A percentile compares a stretch with the other conserved stretches of the same genome.
These are phyloP conservation scores for Pseudopithomyces maydicus DNA, from an alignment of 2,329 filamentous ascomycete genomes.

Conservation along the genomic window DNA sequence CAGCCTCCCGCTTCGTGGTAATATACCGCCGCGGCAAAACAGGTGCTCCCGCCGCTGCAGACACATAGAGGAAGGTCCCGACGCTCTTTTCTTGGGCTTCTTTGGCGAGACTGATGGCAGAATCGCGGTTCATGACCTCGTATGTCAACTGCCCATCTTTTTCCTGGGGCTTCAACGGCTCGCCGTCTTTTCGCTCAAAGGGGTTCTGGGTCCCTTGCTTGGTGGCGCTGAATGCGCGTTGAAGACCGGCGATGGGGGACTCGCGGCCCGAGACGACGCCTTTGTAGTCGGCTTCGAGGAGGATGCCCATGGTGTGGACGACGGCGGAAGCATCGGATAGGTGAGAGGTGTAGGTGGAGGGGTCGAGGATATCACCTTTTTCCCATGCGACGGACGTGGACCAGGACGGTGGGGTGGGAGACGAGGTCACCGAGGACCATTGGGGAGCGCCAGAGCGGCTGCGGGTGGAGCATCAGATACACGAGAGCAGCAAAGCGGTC, in stretches of 20 bases:
- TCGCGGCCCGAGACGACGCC: conserved; percentile 83
- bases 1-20: conserved; percentile 87
- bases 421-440: conserved; percentile 82
- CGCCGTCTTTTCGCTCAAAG: conserved; percentile 63
- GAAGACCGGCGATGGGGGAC: conserved; percentile 77
- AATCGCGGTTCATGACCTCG: conserved; percentile 95
- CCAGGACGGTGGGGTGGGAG: conserved; percentile 75
- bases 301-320: conserved; percentile 93
- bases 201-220: conserved; percentile 71
- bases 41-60: conserved; percentile 83
- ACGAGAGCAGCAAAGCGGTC: neutral
- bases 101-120: conserved; percentile 80
- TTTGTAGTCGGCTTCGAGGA: conserved; percentile 98
- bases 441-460: conserved; percentile 89
- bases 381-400: conserved; percentile 84
- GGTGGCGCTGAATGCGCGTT: conserved; percentile 74
- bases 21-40: conserved; percentile 86
- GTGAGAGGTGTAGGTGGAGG: conserved; percentile 76
- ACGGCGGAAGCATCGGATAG: conserved; percentile 81
- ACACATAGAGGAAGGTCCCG: conserved; percentile 82
- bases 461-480: neutral
- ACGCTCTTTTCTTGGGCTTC: conserved; percentile 71
- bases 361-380: conserved; percentile 83
- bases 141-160: conserved; percentile 83
- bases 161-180: conserved; percentile 67